Conservation (phyloP, 2,329 filamentous ascomycete genomes). For the Lecanicillium sp. region DNA sequence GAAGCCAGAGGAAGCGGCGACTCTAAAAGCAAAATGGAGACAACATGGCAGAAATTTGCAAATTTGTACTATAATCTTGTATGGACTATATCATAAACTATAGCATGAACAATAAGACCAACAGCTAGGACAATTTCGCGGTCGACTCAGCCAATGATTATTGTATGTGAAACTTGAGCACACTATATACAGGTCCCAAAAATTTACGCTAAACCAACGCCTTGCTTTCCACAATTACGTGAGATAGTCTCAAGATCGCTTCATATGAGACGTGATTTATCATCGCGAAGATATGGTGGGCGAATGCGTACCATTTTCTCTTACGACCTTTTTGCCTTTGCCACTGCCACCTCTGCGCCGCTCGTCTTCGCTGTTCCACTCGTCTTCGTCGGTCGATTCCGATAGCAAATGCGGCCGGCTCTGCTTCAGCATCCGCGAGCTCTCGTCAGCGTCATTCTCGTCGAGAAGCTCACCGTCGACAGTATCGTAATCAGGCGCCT, state of each 20-base stretch:
- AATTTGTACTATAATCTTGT: not conserved
- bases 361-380: slow-evolving; percentile 39
- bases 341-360: slow-evolving; percentile 28
- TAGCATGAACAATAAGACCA: not conserved
- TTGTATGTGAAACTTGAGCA: not conserved
- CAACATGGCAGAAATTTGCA: slow-evolving; percentile 5
- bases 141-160: slow-evolving; percentile 1
- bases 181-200: not conserved
- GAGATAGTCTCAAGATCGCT: not conserved
- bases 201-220: not conserved
- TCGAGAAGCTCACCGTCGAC: slow-evolving; percentile 63
- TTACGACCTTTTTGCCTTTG: slow-evolving; percentile 35
- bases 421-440: slow-evolving; percentile 48
- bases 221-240: not conserved
- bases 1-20: slow-evolving; percentile 76
- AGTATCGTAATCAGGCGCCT: slow-evolving; percentile 66
- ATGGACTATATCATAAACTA: not conserved
- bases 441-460: slow-evolving; percentile 44
- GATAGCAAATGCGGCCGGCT: slow-evolving; percentile 23
- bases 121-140: not conserved
- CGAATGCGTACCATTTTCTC: slow-evolving; percentile 45
- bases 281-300: slow-evolving; percentile 42
- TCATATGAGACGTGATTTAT: not conserved
- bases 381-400: slow-evolving; percentile 19
- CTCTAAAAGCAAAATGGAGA: slow-evolving; percentile 33